Evolutionary conservation across 495 filamentous ascomycete genomes (phyloP).

Genomic region (Cairneyella variabilis): DNA sequence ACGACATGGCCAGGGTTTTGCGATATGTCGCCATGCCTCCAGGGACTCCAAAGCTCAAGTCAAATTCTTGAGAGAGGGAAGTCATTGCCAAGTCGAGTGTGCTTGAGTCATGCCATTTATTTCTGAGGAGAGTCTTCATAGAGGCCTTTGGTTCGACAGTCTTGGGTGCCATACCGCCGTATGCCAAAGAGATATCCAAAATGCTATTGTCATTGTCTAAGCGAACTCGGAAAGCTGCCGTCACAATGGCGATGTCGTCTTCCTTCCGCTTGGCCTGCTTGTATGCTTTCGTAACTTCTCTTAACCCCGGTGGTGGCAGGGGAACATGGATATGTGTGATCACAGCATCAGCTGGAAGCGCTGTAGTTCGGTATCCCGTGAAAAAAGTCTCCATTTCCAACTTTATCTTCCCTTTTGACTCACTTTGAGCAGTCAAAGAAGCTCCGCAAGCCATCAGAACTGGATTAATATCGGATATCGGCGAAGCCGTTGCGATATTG

Average conservation of each 20-base stretch:
- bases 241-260: constrained; percentile 80
- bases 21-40: constrained; percentile 79
- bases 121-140: constrained; percentile 54
- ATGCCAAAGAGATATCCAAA: constrained; percentile 58
- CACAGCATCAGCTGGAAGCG: constrained; percentile 31
- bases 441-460: constrained; percentile 34
- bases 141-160: constrained; percentile 68
- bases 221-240: constrained; percentile 61
- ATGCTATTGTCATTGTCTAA: constrained; percentile 53
- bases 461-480: constrained; percentile 39
- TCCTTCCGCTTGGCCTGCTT: constrained; percentile 80
- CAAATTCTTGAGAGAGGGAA: constrained; percentile 65
- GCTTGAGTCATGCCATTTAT: constrained; percentile 58
- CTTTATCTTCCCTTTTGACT: constrained; percentile 22
- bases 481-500: constrained; percentile 38
- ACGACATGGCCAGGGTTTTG: constrained; percentile 66
- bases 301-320: neutral
- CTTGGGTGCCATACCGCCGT: constrained; percentile 72
- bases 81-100: constrained; percentile 69
- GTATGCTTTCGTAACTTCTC: constrained; percentile 62
- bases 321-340: constrained; percentile 38
- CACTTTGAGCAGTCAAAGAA: constrained; percentile 26
- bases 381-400: constrained; percentile 34
- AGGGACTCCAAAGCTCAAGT: constrained; percentile 68
- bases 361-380: constrained; percentile 34